Percentiles rank a stretch among this genome's conserved stretches.
These are phyloP conservation scores for Fusarium metavorans DNA, from an alignment of 2,329 filamentous ascomycete species.

Conservation along the genomic window DNA sequence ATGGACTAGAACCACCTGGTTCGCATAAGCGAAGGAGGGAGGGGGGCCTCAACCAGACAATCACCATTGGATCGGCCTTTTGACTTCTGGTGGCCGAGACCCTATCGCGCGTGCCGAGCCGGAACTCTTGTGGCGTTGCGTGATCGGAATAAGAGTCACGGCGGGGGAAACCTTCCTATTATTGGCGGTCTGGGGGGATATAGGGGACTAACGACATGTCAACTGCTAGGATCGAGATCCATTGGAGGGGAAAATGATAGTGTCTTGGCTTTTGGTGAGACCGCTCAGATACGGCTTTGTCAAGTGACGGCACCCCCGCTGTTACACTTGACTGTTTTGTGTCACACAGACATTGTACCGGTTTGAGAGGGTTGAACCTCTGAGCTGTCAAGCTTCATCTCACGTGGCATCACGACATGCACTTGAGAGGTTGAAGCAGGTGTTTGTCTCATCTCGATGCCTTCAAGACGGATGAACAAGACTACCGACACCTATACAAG, in stretches of 20 bases:
- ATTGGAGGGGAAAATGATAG: background rate
- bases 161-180: background rate
- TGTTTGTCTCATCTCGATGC: background rate
- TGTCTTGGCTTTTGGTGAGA: background rate
- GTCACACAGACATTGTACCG: background rate
- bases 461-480: background rate
- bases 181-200: background rate
- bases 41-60: no score
- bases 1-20: background rate
- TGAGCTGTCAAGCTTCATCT: background rate
- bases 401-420: background rate
- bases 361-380: background rate
- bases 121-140: conserved; percentile 24
- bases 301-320: background rate
- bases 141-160: conserved; percentile 21
- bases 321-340: background rate
- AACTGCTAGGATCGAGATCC: background rate
- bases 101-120: no score
- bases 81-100: no score
- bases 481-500: background rate
- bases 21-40: background rate
- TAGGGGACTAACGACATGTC: background rate
- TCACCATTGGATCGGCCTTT: no score
- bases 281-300: background rate
- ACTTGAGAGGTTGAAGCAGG: background rate